These are phyloP conservation scores for Fusarium armeniacum DNA, from an alignment of 2,329 filamentous ascomycete species.

Conservation along the genomic window DNA sequence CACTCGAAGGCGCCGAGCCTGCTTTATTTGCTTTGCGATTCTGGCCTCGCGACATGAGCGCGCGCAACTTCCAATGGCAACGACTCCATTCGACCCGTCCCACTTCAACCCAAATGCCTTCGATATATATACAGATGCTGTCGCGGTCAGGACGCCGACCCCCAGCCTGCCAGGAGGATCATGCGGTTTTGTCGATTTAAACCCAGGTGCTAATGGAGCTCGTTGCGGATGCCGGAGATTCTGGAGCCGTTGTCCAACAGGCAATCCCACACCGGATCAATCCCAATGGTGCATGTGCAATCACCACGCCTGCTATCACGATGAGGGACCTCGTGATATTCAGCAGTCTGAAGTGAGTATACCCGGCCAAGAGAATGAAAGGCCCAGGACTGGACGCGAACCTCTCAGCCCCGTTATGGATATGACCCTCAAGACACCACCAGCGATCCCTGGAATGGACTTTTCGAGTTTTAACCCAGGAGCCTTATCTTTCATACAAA, in stretches of 20 bases:
- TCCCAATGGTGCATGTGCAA: conserved; percentile 72
- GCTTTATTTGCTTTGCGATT: conserved; percentile 17
- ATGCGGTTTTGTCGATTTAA: conserved; percentile 71
- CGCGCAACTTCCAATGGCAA: conserved; percentile 63
- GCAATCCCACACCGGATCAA: conserved; percentile 58
- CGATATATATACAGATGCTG: conserved; percentile 68
- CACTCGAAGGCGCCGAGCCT: conserved; percentile 23
- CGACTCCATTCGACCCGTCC: conserved; percentile 63
- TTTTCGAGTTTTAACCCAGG: conserved; percentile 56
- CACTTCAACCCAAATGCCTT: conserved; percentile 63
- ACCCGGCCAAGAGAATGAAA: conserved; percentile 67
- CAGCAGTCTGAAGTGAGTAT: conserved; percentile 48
- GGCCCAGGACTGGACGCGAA: conserved; percentile 62
- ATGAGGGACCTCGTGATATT: conserved; percentile 57
- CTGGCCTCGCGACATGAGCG: conserved; percentile 50
- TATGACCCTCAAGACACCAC: conserved; percentile 59
- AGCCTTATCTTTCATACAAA: conserved; percentile 56
- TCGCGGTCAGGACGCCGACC: conserved; percentile 46
- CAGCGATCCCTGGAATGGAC: conserved; percentile 57
- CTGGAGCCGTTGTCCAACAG: conserved; percentile 63
- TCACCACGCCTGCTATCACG: conserved; percentile 73
- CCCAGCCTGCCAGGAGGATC: conserved; percentile 64
- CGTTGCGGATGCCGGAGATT: conserved; percentile 73
- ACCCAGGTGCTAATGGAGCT: conserved; percentile 64
- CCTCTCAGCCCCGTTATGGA: conserved; percentile 69